Percentiles rank a stretch among this genome's conserved stretches.
phyloP scores from a whole-genome alignment of 1,284 basidiomycete genomes.

The Trichosporon ovoides region DNA sequence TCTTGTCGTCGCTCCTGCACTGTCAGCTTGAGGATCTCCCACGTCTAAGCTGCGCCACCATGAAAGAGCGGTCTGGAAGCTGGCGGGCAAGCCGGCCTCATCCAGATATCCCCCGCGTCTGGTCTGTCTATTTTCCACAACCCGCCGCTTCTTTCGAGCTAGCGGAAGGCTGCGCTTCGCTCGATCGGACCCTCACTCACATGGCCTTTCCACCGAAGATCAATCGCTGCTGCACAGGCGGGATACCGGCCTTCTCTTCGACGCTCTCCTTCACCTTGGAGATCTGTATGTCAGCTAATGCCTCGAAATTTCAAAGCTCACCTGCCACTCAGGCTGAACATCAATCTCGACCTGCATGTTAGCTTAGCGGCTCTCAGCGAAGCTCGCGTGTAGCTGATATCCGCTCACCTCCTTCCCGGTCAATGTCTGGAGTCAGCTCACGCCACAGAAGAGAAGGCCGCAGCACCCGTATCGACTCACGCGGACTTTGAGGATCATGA shows the following conservation, averaged over 20 bases:
- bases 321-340: constrained; percentile 87
- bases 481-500: constrained; percentile 49
- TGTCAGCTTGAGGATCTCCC: background rate
- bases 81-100: too few relatives aligned
- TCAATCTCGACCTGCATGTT: constrained; percentile 66
- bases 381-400: background rate
- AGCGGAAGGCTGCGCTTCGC: too few relatives aligned
- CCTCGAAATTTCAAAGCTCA: constrained; percentile 44
- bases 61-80: too few relatives aligned
- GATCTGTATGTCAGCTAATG: constrained; percentile 57
- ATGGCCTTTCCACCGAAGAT: constrained; percentile 94
- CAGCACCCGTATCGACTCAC: constrained; percentile 33
- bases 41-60: too few relatives aligned
- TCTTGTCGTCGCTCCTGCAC: constrained; percentile 72
- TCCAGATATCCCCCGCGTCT: too few relatives aligned
- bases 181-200: constrained; percentile 62
- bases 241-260: constrained; percentile 98
- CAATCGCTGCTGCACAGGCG: constrained; percentile 90
- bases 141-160: too few relatives aligned
- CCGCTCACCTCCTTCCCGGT: constrained; percentile 42
- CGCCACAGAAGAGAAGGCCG: too few relatives aligned
- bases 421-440: constrained; percentile 32
- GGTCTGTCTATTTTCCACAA: too few relatives aligned
- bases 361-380: background rate
- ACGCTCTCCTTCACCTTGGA: constrained; percentile 96